Percentiles rank a stretch among this genome's conserved stretches.
These are phyloP conservation scores for Dothistroma pini DNA, from an alignment of 2,329 filamentous ascomycete genomes.

Conservation along the genomic window DNA sequence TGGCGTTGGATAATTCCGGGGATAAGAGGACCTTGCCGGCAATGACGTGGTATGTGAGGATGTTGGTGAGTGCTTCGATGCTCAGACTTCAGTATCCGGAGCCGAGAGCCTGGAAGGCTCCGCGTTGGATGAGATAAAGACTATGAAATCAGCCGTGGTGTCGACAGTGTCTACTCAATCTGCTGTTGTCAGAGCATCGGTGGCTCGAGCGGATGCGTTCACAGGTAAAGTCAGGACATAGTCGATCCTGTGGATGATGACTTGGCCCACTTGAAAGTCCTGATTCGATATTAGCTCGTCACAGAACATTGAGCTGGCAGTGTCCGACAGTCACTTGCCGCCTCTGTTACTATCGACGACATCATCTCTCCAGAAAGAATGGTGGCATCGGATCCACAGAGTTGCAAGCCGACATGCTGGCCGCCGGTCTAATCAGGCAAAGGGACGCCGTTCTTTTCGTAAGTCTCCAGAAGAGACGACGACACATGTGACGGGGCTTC, in stretches of 20 bases:
- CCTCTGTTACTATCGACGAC: slow-evolving; percentile 36
- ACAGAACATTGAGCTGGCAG: not conserved
- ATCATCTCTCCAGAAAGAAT: slow-evolving; percentile 36
- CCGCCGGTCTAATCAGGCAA: slow-evolving; percentile 40
- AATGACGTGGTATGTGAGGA: slow-evolving; percentile 8
- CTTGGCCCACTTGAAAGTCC: slow-evolving; percentile 17
- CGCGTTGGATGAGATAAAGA: slow-evolving; percentile 19
- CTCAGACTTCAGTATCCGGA: not conserved
- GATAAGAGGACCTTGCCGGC: slow-evolving; percentile 10
- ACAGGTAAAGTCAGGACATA: slow-evolving; percentile 12
- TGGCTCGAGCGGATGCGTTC: slow-evolving; percentile 4
- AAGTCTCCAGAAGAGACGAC: slow-evolving; percentile 6
- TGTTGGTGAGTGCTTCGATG: not conserved
- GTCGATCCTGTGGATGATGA: slow-evolving; percentile 22
- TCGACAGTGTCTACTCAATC: slow-evolving; percentile 10
- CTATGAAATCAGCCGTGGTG: slow-evolving; percentile 14
- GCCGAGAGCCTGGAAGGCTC: not conserved
- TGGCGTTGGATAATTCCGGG: slow-evolving; percentile 12
- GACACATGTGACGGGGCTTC: slow-evolving; percentile 6
- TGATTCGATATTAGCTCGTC: slow-evolving; percentile 1
- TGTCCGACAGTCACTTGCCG: slow-evolving; percentile 12
- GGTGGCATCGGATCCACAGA: slow-evolving; percentile 33
- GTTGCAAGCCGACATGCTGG: slow-evolving; percentile 37
- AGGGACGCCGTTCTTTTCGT: slow-evolving; percentile 30
- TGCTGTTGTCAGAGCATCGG: slow-evolving; percentile 10